phyloP scores from a whole-genome alignment of 176 grass and related monocot genomes.

The Zoysia japonica region DNA sequence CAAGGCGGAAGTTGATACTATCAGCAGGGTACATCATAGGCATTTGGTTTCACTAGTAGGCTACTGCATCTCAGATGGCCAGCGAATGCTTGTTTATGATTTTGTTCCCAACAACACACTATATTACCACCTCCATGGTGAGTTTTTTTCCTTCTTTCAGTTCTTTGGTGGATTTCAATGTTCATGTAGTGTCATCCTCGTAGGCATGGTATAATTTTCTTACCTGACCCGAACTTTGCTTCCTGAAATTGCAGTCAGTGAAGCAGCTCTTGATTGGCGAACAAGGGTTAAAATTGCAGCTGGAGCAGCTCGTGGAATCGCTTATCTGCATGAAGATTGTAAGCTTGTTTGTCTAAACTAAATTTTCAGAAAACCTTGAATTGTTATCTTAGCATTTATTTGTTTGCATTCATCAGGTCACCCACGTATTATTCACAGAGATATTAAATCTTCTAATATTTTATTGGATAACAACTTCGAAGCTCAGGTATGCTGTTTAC shows the following conservation, averaged over 20 bases:
- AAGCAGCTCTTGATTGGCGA: constrained; percentile 72
- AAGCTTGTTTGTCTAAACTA: constrained; percentile 38
- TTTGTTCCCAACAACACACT: constrained; percentile 86
- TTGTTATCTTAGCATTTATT: constrained; percentile 39
- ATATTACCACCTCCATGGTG: constrained; percentile 81
- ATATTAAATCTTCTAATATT: constrained; percentile 99
- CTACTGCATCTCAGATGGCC: constrained; percentile 63
- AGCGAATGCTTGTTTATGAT: constrained; percentile 78
- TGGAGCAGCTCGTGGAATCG: constrained; percentile 93
- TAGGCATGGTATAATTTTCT: constrained; percentile 1
- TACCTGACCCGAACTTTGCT: constrained; percentile 30
- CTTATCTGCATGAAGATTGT: constrained; percentile 99
- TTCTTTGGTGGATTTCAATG: background rate
- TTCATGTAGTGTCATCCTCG: constrained; percentile 6
- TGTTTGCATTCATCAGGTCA: constrained; percentile 67
- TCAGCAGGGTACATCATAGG: constrained; percentile 81
- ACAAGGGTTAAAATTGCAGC: constrained; percentile 91
- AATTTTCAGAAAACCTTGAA: background rate
- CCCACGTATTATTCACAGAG: constrained; percentile 96
- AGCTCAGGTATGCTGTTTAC: constrained; percentile 72
- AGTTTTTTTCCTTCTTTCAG: constrained; percentile 5
- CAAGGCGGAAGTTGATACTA: constrained; percentile 78
- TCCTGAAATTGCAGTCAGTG: constrained; percentile 62
- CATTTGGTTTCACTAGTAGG: constrained; percentile 81
- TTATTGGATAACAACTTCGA: constrained; percentile 93